These are phyloP conservation scores for Tolypocladium capitatum DNA, from an alignment of 2,329 filamentous ascomycete genomes.

Conservation along the genomic window DNA sequence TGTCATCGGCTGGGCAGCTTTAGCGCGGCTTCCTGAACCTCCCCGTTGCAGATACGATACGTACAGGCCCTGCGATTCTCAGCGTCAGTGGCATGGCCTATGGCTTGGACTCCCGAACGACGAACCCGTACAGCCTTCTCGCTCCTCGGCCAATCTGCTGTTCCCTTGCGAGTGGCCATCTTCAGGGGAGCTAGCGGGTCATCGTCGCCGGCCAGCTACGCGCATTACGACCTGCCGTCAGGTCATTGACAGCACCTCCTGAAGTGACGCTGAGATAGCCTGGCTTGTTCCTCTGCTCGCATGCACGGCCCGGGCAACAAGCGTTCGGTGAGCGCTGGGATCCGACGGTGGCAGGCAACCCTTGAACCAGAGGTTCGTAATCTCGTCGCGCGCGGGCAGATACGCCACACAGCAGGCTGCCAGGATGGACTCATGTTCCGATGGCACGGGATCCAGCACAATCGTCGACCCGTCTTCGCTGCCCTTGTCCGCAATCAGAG, in stretches of 20 bases:
- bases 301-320: constrained; percentile 27
- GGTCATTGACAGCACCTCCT: constrained; percentile 17
- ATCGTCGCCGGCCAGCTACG: neutral
- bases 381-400: constrained; percentile 72
- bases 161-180: neutral
- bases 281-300: constrained; percentile 24
- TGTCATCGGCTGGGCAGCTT: neutral
- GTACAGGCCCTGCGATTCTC: neutral
- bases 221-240: neutral
- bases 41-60: neutral
- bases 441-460: constrained; percentile 70
- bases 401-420: constrained; percentile 88
- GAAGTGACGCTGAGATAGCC: constrained; percentile 18
- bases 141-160: neutral
- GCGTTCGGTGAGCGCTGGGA: constrained; percentile 15
- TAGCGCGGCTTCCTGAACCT: neutral
- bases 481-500: constrained; percentile 41
- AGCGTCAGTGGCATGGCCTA: neutral
- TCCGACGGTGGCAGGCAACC: constrained; percentile 41
- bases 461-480: constrained; percentile 26
- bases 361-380: constrained; percentile 91
- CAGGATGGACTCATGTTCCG: constrained; percentile 63
- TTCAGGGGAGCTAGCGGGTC: too few relatives aligned
- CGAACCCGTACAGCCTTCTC: neutral
- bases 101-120: neutral